phyloP scores from a whole-genome alignment of 345 rosid species.

The Citrus sp. region DNA sequence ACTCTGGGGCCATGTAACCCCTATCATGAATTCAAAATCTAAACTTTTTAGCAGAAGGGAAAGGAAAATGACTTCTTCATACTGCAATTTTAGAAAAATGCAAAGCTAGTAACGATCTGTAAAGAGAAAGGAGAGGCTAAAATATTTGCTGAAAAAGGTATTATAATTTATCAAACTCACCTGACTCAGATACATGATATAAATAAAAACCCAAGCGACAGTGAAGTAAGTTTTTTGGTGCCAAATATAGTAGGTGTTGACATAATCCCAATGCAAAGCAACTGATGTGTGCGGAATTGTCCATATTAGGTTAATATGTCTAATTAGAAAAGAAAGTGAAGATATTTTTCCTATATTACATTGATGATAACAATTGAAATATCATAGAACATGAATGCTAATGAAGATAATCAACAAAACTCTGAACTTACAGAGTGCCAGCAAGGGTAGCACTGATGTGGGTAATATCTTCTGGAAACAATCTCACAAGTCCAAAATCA shows the following conservation, averaged over 20 bases:
- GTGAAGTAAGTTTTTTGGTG: neutral
- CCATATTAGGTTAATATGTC: neutral
- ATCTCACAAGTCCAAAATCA: conserved; percentile 90
- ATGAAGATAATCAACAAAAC: neutral
- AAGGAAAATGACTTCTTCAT: too few relatives aligned
- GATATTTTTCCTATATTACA: neutral
- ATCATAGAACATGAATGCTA: neutral
- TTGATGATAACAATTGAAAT: neutral
- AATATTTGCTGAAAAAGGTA: neutral
- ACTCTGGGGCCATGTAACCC: conserved; percentile 97
- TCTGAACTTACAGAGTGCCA: conserved; percentile 71
- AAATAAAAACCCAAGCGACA: neutral
- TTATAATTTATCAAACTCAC: neutral
- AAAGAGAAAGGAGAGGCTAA: neutral
- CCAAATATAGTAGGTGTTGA: neutral
- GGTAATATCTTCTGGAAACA: conserved; percentile 63
- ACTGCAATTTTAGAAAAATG: neutral
- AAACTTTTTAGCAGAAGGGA: too few relatives aligned
- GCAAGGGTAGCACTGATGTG: conserved; percentile 78
- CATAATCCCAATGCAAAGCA: neutral
- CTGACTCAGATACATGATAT: too few relatives aligned
- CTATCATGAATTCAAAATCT: conserved; percentile 23
- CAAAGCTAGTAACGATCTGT: neutral
- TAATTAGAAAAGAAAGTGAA: neutral
- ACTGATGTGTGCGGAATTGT: neutral